These are phyloP conservation scores for Pichia sp. DNA, from an alignment of 1,139 yeast genomes.

Conservation along the genomic window DNA sequence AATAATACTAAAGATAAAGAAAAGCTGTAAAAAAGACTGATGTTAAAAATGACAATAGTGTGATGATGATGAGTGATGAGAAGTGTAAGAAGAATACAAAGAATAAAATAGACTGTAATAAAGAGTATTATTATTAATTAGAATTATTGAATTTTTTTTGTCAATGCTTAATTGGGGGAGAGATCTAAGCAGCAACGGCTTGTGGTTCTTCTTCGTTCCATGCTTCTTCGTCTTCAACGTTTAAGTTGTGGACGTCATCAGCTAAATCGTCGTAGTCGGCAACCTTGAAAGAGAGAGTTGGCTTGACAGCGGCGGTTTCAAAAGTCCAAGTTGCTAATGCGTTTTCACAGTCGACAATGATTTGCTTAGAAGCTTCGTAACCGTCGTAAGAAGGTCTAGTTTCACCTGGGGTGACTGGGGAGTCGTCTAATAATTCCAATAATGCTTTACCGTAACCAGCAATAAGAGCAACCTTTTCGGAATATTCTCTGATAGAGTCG, in stretches of 20 bases:
- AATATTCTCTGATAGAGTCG: conserved; percentile 77
- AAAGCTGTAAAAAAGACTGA: neutral
- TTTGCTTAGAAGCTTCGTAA: conserved; percentile 83
- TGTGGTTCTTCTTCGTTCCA: conserved; percentile 26
- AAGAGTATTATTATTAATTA: neutral
- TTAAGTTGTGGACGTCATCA: conserved; percentile 48
- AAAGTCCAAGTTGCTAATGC: conserved; percentile 84
- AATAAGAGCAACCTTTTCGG: conserved; percentile 81
- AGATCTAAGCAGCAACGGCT: conserved; percentile 26
- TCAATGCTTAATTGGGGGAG: too few relatives aligned
- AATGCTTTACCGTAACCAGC: conserved; percentile 90
- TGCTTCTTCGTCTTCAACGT: conserved; percentile 45
- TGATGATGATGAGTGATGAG: neutral
- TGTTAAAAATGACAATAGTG: neutral
- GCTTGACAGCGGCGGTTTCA: conserved; percentile 77
- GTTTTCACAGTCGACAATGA: conserved; percentile 81
- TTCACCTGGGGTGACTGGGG: conserved; percentile 91
- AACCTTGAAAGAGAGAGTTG: conserved; percentile 76
- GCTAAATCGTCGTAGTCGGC: conserved; percentile 55
- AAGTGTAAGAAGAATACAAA: conserved; percentile 1
- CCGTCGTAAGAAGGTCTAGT: conserved; percentile 88
- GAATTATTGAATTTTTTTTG: neutral
- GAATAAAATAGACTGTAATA: conserved; percentile 2
- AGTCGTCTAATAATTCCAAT: conserved; percentile 76
- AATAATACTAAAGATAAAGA: conserved; percentile 1